Evolutionary conservation across 192 early-diverging fungal genomes (phyloP), one percentile per base, ranked within the genome.

Genomic region (Phycomyces blakesleeanus): DNA sequence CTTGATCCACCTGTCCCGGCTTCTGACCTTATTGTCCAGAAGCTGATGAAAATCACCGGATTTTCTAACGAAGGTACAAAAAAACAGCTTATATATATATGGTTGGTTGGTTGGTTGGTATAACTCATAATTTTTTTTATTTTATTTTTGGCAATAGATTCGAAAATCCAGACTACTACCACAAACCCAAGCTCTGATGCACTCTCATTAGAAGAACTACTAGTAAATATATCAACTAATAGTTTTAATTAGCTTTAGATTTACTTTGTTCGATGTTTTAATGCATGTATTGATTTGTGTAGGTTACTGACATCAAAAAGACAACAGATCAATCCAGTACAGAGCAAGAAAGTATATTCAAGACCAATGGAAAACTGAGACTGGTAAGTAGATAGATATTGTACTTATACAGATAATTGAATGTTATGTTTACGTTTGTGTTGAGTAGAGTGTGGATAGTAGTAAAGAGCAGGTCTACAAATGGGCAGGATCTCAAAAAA

Each of bases 141-240:
- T n/a, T n/a, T n/a, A n/a, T n/a, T n/a, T n/a, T n/a, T n/a, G n/a
- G n/a, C n/a, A n/a, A n/a, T 18, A 47, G 44, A 47, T 11, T 14
- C 20, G 24, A 21, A n/a, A 22, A 26, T n/a, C 24, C 21, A 54
- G 5, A n/a, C 2, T 3, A 14, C 7, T 5, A 11, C 52, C 1
- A 54, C 52, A 22, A 29, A 29, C 11, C 2, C 52, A 7, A 26
- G 11, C 2, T 54, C 52, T 5, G 26, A 25, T 25, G 29, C 50
- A 34, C 44, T 61, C 51, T 69, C 67, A 51, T 51, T 69, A 22
- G 67, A 69, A 26, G 60, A 69, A n/a, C 39, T 69, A 22, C 15
- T 69, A 54, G 67, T 69, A 57, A n/a, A 1, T 1, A 27, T 29
- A 56, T 34, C n/a, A n/a, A 7, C 29, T 7, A 47, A 47, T 2